A percentile compares a stretch with the other conserved stretches of the same genome.
These are phyloP conservation scores for Rhodomyrtus psidioides DNA, from an alignment of 441 rosid genomes.

Conservation along the genomic window DNA sequence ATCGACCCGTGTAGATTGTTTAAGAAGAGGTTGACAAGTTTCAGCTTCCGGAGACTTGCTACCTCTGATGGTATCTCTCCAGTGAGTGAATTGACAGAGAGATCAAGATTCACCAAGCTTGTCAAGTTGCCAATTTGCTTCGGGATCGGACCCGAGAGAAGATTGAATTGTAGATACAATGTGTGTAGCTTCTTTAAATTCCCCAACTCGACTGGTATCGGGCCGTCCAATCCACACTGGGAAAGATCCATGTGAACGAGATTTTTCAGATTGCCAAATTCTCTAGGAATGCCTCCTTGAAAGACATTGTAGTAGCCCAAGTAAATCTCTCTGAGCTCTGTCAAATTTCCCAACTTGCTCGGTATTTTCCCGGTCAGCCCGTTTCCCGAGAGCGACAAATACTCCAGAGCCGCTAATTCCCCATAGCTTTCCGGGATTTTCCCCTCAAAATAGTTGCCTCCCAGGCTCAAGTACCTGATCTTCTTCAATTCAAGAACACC, in stretches of 20 bases:
- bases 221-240: constrained; percentile 52
- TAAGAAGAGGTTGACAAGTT: constrained; percentile 51
- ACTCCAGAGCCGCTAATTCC: constrained; percentile 34
- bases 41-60: constrained; percentile 40
- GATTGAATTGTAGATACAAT: constrained; percentile 67
- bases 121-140: constrained; percentile 57
- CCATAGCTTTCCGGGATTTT: constrained; percentile 53
- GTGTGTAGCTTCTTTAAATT: constrained; percentile 53
- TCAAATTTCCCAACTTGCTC: constrained; percentile 55
- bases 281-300: constrained; percentile 61
- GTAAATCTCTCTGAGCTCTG: constrained; percentile 44
- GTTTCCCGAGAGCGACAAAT: constrained; percentile 58
- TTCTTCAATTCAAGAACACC: constrained; percentile 33
- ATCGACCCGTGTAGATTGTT: constrained; percentile 72
- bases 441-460: constrained; percentile 65
- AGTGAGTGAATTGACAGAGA: constrained; percentile 65
- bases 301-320: constrained; percentile 72
- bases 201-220: constrained; percentile 61
- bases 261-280: constrained; percentile 46
- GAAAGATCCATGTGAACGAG: constrained; percentile 72
- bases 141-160: constrained; percentile 50
- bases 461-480: constrained; percentile 49
- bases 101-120: constrained; percentile 54
- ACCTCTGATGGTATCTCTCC: constrained; percentile 67
- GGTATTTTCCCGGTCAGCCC: constrained; percentile 60